These are phyloP conservation scores for Metschnikowia sp. DNA, from an alignment of 805 yeast species.

Conservation along the genomic window DNA sequence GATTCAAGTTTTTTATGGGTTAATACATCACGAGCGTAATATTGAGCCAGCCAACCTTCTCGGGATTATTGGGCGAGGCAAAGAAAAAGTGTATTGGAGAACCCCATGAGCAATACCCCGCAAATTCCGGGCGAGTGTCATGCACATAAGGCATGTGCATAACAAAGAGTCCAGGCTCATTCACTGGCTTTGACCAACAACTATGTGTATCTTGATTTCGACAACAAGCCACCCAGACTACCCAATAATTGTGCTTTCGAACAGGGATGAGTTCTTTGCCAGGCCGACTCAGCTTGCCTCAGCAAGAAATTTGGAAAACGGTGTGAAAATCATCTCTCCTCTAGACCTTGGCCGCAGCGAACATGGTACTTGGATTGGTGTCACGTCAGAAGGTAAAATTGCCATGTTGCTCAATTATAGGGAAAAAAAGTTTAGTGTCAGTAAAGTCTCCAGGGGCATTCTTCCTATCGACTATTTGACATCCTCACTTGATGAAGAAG, in stretches of 20 bases:
- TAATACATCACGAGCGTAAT: neutral
- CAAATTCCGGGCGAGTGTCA: neutral
- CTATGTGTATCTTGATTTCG: constrained; percentile 77
- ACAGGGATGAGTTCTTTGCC: constrained; percentile 80
- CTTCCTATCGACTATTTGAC: constrained; percentile 46
- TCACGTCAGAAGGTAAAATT: constrained; percentile 52
- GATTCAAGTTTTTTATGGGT: neutral
- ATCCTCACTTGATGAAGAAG: constrained; percentile 29
- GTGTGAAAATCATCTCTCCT: constrained; percentile 55
- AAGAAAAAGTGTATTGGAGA: no score
- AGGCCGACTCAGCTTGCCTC: constrained; percentile 67
- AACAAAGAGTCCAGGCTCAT: neutral
- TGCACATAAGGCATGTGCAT: constrained; percentile 3
- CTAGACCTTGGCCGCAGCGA: constrained; percentile 67
- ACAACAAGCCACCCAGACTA: constrained; percentile 69
- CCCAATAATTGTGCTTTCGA: constrained; percentile 73
- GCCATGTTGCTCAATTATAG: constrained; percentile 76
- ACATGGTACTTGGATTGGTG: constrained; percentile 92
- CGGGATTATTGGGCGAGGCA: no score
- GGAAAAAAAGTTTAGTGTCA: constrained; percentile 36
- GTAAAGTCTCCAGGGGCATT: constrained; percentile 51
- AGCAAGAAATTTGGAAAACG: constrained; percentile 29
- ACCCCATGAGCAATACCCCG: neutral
- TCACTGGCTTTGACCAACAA: neutral
- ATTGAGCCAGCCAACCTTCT: no score